Percentiles rank a stretch among this genome's conserved stretches.
Conservation (phyloP, 2,329 filamentous ascomycete genomes). For the Talaromyces islandicus region DNA sequence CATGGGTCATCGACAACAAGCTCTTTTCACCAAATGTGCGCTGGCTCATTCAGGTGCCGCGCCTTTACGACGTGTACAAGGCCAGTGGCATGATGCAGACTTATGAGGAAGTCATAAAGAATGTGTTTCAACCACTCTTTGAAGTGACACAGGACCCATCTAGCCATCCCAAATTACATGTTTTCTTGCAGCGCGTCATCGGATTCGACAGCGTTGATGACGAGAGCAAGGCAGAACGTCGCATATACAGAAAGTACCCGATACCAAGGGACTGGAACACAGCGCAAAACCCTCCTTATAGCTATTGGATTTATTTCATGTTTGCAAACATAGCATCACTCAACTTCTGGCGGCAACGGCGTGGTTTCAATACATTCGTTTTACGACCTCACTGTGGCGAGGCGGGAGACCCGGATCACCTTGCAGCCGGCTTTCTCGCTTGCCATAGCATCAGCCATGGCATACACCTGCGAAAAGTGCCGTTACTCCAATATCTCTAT, state of each 20-base stretch:
- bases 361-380: slow-evolving; percentile 93
- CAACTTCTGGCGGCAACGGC: slow-evolving; percentile 82
- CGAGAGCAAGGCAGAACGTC: slow-evolving; percentile 91
- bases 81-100: slow-evolving; percentile 77
- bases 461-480: slow-evolving; percentile 85
- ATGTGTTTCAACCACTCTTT: slow-evolving; percentile 89
- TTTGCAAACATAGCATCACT: slow-evolving; percentile 91
- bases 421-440: slow-evolving; percentile 84
- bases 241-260: slow-evolving; percentile 93
- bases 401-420: slow-evolving; percentile 91
- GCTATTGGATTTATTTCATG: slow-evolving; percentile 97
- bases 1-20: slow-evolving; percentile 97
- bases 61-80: slow-evolving; percentile 94
- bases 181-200: slow-evolving; percentile 91
- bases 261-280: slow-evolving; percentile 83
- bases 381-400: slow-evolving; percentile 93
- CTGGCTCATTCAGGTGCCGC: slow-evolving; percentile 93
- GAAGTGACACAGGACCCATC: slow-evolving; percentile 85
- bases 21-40: slow-evolving; percentile 95
- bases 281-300: slow-evolving; percentile 95
- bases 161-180: slow-evolving; percentile 84
- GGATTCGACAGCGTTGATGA: slow-evolving; percentile 98
- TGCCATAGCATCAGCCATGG: slow-evolving; percentile 97
- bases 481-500: slow-evolving; percentile 91
- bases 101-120: slow-evolving; percentile 84